A percentile compares a stretch with the other conserved stretches of the same genome.
phyloP scores from a whole-genome alignment of 2,329 filamentous ascomycete genomes.

The Ophiobolus disseminans region DNA sequence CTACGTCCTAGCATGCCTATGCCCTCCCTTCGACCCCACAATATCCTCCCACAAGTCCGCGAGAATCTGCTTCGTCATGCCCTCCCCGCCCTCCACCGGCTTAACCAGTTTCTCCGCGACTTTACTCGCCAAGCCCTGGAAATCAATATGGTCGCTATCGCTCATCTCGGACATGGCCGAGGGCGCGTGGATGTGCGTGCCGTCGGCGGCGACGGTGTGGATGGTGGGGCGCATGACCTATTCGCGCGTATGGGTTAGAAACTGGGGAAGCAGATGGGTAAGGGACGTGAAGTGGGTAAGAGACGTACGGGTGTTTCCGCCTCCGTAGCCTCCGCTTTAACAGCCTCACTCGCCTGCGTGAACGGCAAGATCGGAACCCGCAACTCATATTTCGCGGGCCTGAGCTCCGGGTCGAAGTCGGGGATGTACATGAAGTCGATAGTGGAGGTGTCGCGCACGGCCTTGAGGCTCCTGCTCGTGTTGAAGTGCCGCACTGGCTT shows the following conservation, averaged over 20 bases:
- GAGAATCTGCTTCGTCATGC: constrained; percentile 56
- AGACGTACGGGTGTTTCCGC: constrained; percentile 30
- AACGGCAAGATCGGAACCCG: constrained; percentile 59
- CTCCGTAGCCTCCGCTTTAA: constrained; percentile 32
- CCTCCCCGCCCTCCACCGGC: constrained; percentile 49
- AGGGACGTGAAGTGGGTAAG: neutral
- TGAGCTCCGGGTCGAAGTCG: constrained; percentile 54
- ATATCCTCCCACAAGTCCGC: constrained; percentile 59
- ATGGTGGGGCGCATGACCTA: constrained; percentile 65
- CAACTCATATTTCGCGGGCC: constrained; percentile 44
- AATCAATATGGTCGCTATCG: constrained; percentile 63
- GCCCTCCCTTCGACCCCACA: constrained; percentile 50
- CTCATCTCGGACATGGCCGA: constrained; percentile 65
- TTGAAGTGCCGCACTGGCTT: constrained; percentile 64
- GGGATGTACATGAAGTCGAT: constrained; percentile 71
- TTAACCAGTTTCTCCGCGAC: constrained; percentile 48
- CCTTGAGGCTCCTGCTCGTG: constrained; percentile 64
- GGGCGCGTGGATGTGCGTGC: constrained; percentile 56
- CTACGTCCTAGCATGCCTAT: constrained; percentile 19
- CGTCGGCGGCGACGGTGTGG: constrained; percentile 59
- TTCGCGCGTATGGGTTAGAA: constrained; percentile 13
- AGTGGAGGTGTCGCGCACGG: constrained; percentile 64
- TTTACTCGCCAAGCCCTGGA: constrained; percentile 63
- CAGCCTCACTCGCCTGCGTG: constrained; percentile 19
- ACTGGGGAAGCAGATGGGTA: neutral